Conservation (phyloP, 768 basidiomycete species). For the Stropharia rugosoannulata region DNA sequence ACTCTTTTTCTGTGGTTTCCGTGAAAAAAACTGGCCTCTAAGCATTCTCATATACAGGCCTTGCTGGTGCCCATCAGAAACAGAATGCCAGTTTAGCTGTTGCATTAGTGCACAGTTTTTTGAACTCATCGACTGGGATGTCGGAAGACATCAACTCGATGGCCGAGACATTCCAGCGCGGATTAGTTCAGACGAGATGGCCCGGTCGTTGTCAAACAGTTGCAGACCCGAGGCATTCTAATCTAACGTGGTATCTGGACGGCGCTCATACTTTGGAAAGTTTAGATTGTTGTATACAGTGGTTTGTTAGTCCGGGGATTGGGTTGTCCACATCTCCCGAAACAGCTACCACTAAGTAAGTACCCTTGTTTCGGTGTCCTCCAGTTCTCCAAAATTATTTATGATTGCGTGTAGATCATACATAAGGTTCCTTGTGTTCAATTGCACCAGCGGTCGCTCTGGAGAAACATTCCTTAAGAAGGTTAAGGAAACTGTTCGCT, state of each 20-base stretch:
- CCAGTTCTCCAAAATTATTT: background rate
- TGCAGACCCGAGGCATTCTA: slow-evolving; percentile 48
- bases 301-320: slow-evolving; percentile 72
- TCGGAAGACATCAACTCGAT: slow-evolving; percentile 33
- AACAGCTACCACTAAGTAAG: slow-evolving; percentile 1
- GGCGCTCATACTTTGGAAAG: slow-evolving; percentile 96
- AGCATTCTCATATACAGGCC: slow-evolving; percentile 43
- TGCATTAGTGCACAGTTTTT: slow-evolving; percentile 65
- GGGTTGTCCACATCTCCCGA: slow-evolving; percentile 34
- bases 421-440: slow-evolving; percentile 80
- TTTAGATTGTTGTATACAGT: slow-evolving; percentile 80
- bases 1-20: background rate
- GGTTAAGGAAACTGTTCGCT: slow-evolving; percentile 51
- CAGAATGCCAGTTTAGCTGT: slow-evolving; percentile 89
- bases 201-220: slow-evolving; percentile 94
- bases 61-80: slow-evolving; percentile 83
- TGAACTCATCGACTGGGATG: slow-evolving; percentile 33
- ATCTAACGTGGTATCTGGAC: slow-evolving; percentile 86
- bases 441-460: slow-evolving; percentile 90
- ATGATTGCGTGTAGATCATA: slow-evolving; percentile 18
- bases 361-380: background rate
- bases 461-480: slow-evolving; percentile 67
- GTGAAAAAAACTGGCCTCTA: slow-evolving; percentile 2
- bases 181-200: slow-evolving; percentile 76
- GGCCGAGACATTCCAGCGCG: slow-evolving; percentile 53